A percentile compares a stretch with the other conserved stretches of the same genome.
Conservation (phyloP, 352 stramenopile genomes). For the Plasmopara halstedii region DNA sequence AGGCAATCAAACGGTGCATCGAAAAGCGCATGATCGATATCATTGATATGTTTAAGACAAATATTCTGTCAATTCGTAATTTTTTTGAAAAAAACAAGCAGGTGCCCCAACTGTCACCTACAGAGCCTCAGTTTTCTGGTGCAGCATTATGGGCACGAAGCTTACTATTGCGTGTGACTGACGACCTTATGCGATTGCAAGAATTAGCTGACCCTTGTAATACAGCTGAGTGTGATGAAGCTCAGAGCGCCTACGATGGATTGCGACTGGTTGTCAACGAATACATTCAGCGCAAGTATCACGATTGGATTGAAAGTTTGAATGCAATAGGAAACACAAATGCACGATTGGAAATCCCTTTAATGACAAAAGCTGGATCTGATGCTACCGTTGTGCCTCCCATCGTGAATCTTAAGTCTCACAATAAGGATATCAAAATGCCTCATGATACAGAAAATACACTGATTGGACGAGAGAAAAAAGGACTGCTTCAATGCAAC, state of each 20-base stretch:
- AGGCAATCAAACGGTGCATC: constrained; percentile 90
- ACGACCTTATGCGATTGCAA: constrained; percentile 66
- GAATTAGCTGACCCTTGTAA: constrained; percentile 66
- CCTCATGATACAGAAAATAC: constrained; percentile 77
- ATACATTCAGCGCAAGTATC: constrained; percentile 86
- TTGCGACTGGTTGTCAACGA: constrained; percentile 81
- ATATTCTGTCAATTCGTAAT: constrained; percentile 72
- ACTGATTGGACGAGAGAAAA: constrained; percentile 68
- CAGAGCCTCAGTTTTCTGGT: constrained; percentile 90
- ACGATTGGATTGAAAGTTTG: constrained; percentile 87
- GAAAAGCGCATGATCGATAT: constrained; percentile 92
- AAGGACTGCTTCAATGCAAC: constrained; percentile 90
- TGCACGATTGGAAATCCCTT: constrained; percentile 72
- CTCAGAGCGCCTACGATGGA: constrained; percentile 65
- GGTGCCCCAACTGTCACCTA: constrained; percentile 70
- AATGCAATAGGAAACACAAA: constrained; percentile 69
- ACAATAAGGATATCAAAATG: constrained; percentile 46
- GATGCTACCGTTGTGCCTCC: constrained; percentile 5
- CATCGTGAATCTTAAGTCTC: constrained; percentile 29
- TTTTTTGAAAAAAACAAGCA: constrained; percentile 90
- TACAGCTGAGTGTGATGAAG: constrained; percentile 69
- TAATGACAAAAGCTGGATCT: constrained; percentile 74
- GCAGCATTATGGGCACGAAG: constrained; percentile 89
- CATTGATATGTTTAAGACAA: constrained; percentile 84
- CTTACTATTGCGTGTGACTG: constrained; percentile 66